phyloP scores from a whole-genome alignment of 768 basidiomycete genomes.

The Melanogaster broomeanus region DNA sequence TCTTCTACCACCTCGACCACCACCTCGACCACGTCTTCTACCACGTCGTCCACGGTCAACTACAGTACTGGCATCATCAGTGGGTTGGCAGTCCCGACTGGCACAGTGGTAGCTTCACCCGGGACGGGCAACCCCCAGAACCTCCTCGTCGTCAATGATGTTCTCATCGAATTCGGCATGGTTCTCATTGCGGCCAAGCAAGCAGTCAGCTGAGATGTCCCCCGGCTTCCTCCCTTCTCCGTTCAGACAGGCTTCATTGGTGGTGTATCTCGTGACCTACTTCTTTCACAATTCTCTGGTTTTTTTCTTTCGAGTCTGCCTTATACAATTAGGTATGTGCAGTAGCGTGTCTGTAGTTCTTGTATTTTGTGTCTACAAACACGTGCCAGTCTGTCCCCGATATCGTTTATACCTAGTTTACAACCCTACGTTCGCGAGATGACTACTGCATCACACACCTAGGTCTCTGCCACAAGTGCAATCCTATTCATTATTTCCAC shows the following conservation, averaged over 20 bases:
- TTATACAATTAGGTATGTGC: neutral
- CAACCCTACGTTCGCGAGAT: neutral
- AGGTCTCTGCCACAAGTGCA: neutral
- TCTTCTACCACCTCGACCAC: slow-evolving; percentile 12
- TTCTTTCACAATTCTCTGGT: neutral
- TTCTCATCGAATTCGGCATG: slow-evolving; percentile 37
- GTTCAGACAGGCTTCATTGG: neutral
- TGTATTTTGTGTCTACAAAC: neutral
- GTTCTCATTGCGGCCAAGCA: slow-evolving; percentile 9
- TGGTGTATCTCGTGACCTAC: neutral
- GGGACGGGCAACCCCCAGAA: slow-evolving; percentile 33
- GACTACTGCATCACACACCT: neutral
- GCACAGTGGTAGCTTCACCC: slow-evolving; percentile 32
- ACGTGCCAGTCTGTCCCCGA: neutral
- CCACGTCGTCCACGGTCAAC: slow-evolving; percentile 22
- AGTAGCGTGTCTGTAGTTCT: neutral
- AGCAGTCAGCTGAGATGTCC: neutral
- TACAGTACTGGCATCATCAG: slow-evolving; percentile 20
- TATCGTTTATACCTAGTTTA: neutral
- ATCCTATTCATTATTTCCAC: neutral
- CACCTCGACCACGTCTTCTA: slow-evolving; percentile 20
- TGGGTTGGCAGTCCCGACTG: slow-evolving; percentile 26
- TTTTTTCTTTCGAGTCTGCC: neutral
- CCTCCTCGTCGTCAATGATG: slow-evolving; percentile 34
- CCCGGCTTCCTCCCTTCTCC: neutral